A percentile compares a stretch with the other conserved stretches of the same genome.
phyloP scores from a whole-genome alignment of 2,329 filamentous ascomycete species.

The Fusarium veterinarium region DNA sequence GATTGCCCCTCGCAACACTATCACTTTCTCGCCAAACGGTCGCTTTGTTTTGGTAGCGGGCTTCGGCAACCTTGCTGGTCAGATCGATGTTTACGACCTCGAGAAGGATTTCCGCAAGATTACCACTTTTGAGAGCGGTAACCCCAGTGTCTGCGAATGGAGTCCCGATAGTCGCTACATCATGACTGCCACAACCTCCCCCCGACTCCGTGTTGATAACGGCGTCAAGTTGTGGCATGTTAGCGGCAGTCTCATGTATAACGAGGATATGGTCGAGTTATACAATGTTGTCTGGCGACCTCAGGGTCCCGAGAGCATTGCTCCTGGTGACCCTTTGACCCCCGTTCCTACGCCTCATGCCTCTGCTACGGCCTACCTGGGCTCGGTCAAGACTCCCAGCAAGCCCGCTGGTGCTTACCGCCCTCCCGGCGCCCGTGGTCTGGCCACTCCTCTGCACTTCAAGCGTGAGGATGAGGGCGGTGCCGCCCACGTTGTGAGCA shows the following conservation, averaged over 20 bases:
- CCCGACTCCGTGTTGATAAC: conserved; percentile 94
- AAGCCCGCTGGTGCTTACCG: conserved; percentile 98
- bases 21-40: conserved; percentile 92
- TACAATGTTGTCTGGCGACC: conserved; percentile 94
- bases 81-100: conserved; percentile 97
- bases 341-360: conserved; percentile 81
- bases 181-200: conserved; percentile 96
- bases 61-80: conserved; percentile 96
- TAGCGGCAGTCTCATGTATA: conserved; percentile 89
- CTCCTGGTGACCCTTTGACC: conserved; percentile 76
- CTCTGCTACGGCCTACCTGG: conserved; percentile 84
- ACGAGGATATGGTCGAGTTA: conserved; percentile 92
- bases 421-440: conserved; percentile 90
- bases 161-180: conserved; percentile 96
- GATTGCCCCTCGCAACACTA: conserved; percentile 90
- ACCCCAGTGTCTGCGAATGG: conserved; percentile 97
- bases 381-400: conserved; percentile 90
- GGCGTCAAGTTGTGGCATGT: conserved; percentile 96
- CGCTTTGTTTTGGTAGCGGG: conserved; percentile 94
- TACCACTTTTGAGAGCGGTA: conserved; percentile 92
- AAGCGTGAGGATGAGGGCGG: conserved; percentile 98
- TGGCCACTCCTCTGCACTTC: conserved; percentile 90
- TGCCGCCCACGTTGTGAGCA: conserved; percentile 83
- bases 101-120: conserved; percentile 94
- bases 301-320: conserved; percentile 69